phyloP scores from a whole-genome alignment of 2,329 filamentous ascomycete genomes.

The Colletotrichum lini region DNA sequence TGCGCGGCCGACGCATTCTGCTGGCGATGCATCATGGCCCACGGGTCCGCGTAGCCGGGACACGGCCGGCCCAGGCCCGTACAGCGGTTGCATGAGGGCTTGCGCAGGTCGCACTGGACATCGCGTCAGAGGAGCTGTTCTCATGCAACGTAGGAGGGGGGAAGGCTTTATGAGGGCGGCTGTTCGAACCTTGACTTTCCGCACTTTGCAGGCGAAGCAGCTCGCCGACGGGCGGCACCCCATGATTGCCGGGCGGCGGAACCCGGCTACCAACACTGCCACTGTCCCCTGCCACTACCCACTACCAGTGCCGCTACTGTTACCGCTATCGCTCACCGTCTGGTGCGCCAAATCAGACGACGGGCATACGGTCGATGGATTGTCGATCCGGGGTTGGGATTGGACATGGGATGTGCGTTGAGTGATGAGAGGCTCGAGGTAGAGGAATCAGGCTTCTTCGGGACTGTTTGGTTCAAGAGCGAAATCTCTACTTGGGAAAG shows the following conservation, averaged over 20 bases:
- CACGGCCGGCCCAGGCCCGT: constrained; percentile 57
- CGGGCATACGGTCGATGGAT: too few relatives aligned
- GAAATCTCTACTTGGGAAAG: too few relatives aligned
- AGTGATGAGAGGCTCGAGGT: too few relatives aligned
- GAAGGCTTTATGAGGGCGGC: background rate
- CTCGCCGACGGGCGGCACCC: constrained; percentile 22
- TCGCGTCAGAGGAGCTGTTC: background rate
- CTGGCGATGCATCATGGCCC: constrained; percentile 51
- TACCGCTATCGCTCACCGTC: too few relatives aligned
- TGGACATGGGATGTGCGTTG: too few relatives aligned
- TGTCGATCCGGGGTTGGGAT: too few relatives aligned
- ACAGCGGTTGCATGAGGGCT: constrained; percentile 56
- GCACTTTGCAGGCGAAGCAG: constrained; percentile 35
- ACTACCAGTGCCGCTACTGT: too few relatives aligned
- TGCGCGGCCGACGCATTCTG: constrained; percentile 28
- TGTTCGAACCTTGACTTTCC: constrained; percentile 30
- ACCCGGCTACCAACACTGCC: too few relatives aligned
- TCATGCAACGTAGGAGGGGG: background rate
- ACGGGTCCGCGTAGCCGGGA: constrained; percentile 56
- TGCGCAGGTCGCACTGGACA: constrained; percentile 55
- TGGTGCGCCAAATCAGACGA: too few relatives aligned
- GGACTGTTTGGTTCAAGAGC: too few relatives aligned
- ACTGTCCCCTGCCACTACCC: too few relatives aligned
- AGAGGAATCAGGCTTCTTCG: too few relatives aligned
- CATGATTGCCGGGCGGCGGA: constrained; percentile 37